These are phyloP conservation scores for Punctularia strigosozonata DNA, from an alignment of 768 basidiomycete species.

Conservation along the genomic window DNA sequence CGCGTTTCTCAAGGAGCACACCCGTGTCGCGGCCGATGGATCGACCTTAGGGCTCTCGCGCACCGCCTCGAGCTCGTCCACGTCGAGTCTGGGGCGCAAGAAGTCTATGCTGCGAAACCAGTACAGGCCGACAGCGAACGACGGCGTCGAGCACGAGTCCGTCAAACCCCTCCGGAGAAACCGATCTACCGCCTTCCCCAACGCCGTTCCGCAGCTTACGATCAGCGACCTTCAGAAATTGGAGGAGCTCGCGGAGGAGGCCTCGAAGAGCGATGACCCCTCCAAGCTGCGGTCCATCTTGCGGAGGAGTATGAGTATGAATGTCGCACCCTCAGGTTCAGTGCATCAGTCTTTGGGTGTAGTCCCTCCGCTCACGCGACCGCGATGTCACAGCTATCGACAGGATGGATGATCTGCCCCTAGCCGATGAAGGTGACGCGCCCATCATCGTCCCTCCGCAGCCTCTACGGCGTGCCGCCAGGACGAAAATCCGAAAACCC, in stretches of 20 bases:
- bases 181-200: slow-evolving; percentile 53
- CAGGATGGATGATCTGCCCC: slow-evolving; percentile 52
- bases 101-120: slow-evolving; percentile 92
- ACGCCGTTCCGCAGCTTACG: slow-evolving; percentile 76
- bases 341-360: slow-evolving; percentile 9
- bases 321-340: slow-evolving; percentile 77
- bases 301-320: slow-evolving; percentile 80
- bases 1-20: slow-evolving; percentile 89
- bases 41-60: slow-evolving; percentile 22
- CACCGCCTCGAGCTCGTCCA: slow-evolving; percentile 32
- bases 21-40: slow-evolving; percentile 43
- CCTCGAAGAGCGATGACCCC: slow-evolving; percentile 72
- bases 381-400: slow-evolving; percentile 38
- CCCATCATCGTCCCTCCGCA: slow-evolving; percentile 85
- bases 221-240: slow-evolving; percentile 90
- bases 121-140: slow-evolving; percentile 73
- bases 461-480: slow-evolving; percentile 82
- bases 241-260: slow-evolving; percentile 88
- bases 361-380: slow-evolving; percentile 7
- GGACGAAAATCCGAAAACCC: slow-evolving; percentile 92
- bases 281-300: slow-evolving; percentile 67
- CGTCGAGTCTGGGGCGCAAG: slow-evolving; percentile 60
- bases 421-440: slow-evolving; percentile 75
- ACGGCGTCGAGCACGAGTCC: slow-evolving; percentile 53
- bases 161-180: slow-evolving; percentile 61